Evolutionary conservation across 495 filamentous ascomycete species (phyloP), one percentile per base, ranked within the genome.

Genomic region (Aspergillus affinis): DNA sequence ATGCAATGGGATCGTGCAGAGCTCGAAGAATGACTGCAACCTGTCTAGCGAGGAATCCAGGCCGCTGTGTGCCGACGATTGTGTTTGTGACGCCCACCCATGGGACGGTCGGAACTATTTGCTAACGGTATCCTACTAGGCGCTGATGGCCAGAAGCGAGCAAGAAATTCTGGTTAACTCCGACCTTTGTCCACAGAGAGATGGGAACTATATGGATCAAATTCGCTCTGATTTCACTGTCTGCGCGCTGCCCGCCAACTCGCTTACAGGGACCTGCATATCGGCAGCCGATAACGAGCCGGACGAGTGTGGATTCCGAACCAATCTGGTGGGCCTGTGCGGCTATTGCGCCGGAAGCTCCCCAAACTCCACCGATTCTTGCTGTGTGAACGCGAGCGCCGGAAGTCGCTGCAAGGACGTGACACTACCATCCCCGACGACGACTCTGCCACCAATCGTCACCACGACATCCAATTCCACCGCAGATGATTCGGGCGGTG

Each of bases 1-100:
- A 63, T 99, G 95, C 83, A 98, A 93, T 81, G 85, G 90, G 60
- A 89, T 99, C 71, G 84, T 99, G 56, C 95, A 98, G 74, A 92
- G 91, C 68, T 99, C 95, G 23, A 86, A 88, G 63, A 60, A 68
- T n/a, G 72, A 80, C 41, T 98, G 95, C 74, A 70, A 77, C 17
- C 76, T 96, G 36, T 83, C 87, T 2, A 69, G 75, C 6, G 72
- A 79, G 50, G 73, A 89, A 30, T 86, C 90, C 6, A 75, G 80
- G 48, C 94, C 95, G 4, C 79, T 98, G 30, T 99, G 95, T 76
- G 93, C 93, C 29, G 88, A 93, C 52, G 83, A 91, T 67, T 99
- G 95, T 75, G 92, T 94, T 77, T 71, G 88, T 81, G 36, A 67
- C 6, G 21, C 50, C 52, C 17, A 36, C 41, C 27, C 32, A 45